These are phyloP conservation scores for Salix brachista DNA, from an alignment of 345 rosid species.

Conservation along the genomic window DNA sequence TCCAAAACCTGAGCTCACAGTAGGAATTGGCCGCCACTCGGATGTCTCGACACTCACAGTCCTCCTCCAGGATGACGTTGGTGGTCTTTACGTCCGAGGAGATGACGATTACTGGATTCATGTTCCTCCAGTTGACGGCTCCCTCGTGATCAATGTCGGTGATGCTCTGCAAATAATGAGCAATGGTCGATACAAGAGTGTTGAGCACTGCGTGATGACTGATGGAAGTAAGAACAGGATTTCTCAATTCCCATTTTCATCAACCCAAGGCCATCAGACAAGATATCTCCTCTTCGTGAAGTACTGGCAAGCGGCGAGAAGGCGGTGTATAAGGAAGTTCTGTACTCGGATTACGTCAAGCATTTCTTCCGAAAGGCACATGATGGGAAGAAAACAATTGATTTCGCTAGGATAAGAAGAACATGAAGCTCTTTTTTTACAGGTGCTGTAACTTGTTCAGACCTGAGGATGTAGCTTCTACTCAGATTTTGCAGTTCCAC, in stretches of 20 bases:
- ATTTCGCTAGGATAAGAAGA: background rate
- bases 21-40: constrained; percentile 40
- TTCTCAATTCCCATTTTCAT: constrained; percentile 32
- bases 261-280: constrained; percentile 11
- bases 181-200: constrained; percentile 26
- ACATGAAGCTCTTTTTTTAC: background rate
- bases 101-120: constrained; percentile 24
- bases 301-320: constrained; percentile 14
- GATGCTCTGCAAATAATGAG: constrained; percentile 28
- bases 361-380: constrained; percentile 17
- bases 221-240: constrained; percentile 17
- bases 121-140: constrained; percentile 18
- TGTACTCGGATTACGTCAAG: constrained; percentile 15
- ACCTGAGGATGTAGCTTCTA: too few species aligned
- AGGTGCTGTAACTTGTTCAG: background rate
- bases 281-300: constrained; percentile 22
- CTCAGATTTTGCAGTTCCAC: too few species aligned
- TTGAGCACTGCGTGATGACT: constrained; percentile 20
- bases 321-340: constrained; percentile 8
- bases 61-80: constrained; percentile 38
- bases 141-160: constrained; percentile 24
- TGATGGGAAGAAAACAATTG: constrained; percentile 10
- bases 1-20: constrained; percentile 43
- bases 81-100: constrained; percentile 43
- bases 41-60: constrained; percentile 36